A percentile compares a stretch with the other conserved stretches of the same genome.
Evolutionary conservation across 2,329 filamentous ascomycete genomes (phyloP).

Genomic region (Xylaria digitata): DNA sequence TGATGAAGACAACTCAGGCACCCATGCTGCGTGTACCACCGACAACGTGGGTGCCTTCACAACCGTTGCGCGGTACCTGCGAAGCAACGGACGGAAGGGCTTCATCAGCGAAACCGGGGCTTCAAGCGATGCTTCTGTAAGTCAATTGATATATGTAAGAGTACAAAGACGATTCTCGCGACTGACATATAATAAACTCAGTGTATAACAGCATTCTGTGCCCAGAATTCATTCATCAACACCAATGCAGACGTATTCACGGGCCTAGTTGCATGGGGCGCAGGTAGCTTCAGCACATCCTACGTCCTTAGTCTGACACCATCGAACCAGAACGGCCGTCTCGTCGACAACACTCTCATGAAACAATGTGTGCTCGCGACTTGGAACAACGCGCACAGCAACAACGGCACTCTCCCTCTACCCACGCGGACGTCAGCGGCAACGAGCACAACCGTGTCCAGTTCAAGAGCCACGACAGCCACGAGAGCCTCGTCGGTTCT

Average conservation of each 20-base stretch:
- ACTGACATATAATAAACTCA: conserved; percentile 35
- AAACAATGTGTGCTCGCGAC: conserved; percentile 56
- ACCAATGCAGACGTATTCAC: conserved; percentile 60
- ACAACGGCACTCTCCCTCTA: conserved; percentile 29
- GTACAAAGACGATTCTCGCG: background rate
- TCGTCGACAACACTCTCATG: conserved; percentile 57
- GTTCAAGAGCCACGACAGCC: conserved; percentile 10
- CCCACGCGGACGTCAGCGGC: conserved; percentile 7
- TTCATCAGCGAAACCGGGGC: conserved; percentile 66
- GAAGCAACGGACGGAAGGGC: conserved; percentile 59
- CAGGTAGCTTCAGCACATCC: conserved; percentile 56
- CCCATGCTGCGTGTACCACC: conserved; percentile 62
- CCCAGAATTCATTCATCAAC: conserved; percentile 60
- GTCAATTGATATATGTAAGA: conserved; percentile 30
- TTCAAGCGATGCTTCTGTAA: conserved; percentile 55
- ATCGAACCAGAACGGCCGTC: conserved; percentile 45
- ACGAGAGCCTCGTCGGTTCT: conserved; percentile 7
- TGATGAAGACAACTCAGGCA: conserved; percentile 67
- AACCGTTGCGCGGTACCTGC: conserved; percentile 59
- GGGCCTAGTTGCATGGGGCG: conserved; percentile 60
- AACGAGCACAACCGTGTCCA: background rate
- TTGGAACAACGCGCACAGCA: conserved; percentile 45
- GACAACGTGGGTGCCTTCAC: conserved; percentile 64
- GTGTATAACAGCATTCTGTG: conserved; percentile 59
- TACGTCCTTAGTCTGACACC: conserved; percentile 60